Evolutionary conservation across 768 basidiomycete species (phyloP), one percentile per base, ranked within the genome.

Genomic region (Leccinum rimulosum): DNA sequence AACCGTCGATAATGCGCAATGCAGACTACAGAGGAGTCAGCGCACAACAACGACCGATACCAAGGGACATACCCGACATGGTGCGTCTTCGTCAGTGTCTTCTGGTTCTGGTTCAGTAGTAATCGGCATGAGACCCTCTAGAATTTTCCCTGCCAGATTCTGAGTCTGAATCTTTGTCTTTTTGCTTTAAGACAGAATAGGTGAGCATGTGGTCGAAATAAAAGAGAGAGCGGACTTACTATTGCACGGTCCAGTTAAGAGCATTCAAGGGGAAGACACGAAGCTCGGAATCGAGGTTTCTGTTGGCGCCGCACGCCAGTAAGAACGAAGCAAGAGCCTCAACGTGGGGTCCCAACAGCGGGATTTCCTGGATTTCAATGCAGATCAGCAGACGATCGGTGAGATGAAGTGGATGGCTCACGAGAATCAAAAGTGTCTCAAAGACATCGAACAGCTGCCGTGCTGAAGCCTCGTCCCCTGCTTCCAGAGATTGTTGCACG

Each of bases 191-290:
- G 14, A 59, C 55, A 15, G 50, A 65, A 54, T 47, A 52, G 43
- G 25, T 56, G 6, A 51, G 30, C 9, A 54, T 47, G n/a, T 19
- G 19, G 28, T 19, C 3, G 38, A 30, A 11, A 14, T 14, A n/a
- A 6, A 10, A 36, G 40, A 17, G 36, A 49, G 12, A 31, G 19
- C 4, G 1, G 7, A 76, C 88, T 66, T 68, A 88, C 94, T 98
- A 98, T 80, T 95, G 90, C 55, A 98, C 88, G 8, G 95, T 93
- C 95, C 95, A 98, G 69, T 93, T 91, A 9, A 99, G 84, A 7
- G 92, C 90, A 68, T 98, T 98, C 40, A 99, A 82, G 10, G 91
- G 87, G 65, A 97, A 88, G 60, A 95, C 84, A 58, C 97, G 89
- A 59, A 97, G 84, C 54, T 91, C 93, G 51, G 77, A 74, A 49